These are phyloP conservation scores for Silene noctiflora DNA, from an alignment of 179 eudicot genomes.

Conservation along the genomic window DNA sequence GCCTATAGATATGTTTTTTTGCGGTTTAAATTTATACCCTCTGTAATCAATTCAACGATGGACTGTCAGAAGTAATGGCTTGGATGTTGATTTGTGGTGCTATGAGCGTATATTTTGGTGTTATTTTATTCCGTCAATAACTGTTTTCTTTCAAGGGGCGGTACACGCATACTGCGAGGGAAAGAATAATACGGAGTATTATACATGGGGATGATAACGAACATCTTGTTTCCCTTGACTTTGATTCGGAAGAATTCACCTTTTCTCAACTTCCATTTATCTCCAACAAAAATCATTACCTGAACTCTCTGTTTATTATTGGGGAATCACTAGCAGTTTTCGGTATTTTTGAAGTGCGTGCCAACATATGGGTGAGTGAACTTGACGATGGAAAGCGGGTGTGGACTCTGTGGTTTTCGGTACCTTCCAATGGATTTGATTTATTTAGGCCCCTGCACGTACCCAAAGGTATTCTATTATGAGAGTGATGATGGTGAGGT, in stretches of 20 bases:
- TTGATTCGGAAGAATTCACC: neutral
- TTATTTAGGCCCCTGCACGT: no score
- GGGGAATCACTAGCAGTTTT: neutral
- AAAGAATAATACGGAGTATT: no score
- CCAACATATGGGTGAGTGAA: slow-evolving; percentile 2
- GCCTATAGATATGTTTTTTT: no score
- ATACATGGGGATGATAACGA: no score
- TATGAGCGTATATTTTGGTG: no score
- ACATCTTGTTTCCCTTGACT: neutral
- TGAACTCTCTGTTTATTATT: neutral
- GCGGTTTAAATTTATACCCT: no score
- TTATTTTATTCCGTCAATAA: no score
- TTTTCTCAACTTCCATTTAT: neutral
- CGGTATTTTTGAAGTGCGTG: neutral
- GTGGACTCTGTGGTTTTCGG: neutral
- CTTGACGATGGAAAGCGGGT: neutral
- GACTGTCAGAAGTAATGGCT: no score
- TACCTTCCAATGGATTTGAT: neutral
- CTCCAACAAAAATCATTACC: neutral
- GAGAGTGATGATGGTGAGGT: neutral
- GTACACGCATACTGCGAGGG: no score
- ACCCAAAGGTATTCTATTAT: neutral
- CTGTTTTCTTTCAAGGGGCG: no score
- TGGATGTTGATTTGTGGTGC: no score
- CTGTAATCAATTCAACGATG: no score